These are phyloP conservation scores for Colletotrichum agaves DNA, from an alignment of 2,329 filamentous ascomycete species.

Conservation along the genomic window DNA sequence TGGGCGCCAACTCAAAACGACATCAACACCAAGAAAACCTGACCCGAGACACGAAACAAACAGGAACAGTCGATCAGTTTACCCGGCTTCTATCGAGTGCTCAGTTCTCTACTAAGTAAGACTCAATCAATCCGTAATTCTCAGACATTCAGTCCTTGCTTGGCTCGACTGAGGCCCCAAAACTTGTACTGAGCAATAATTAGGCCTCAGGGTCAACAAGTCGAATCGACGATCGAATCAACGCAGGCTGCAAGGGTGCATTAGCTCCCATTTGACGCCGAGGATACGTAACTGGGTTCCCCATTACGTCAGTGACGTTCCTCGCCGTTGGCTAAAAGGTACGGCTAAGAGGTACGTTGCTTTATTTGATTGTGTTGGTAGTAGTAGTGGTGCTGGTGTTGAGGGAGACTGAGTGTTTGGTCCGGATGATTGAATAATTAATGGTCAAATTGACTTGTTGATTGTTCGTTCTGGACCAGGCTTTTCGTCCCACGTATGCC, in stretches of 20 bases:
- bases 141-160: background rate
- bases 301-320: slow-evolving; percentile 35
- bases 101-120: background rate
- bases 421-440: too few relatives aligned
- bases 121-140: background rate
- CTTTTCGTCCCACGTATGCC: slow-evolving; percentile 7
- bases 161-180: background rate
- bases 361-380: background rate
- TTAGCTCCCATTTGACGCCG: slow-evolving; percentile 30
- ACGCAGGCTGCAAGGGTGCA: background rate
- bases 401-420: background rate
- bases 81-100: background rate
- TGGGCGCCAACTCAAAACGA: slow-evolving; percentile 32
- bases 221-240: slow-evolving; percentile 28
- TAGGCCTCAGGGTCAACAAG: slow-evolving; percentile 16
- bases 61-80: background rate
- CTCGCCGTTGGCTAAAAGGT: background rate
- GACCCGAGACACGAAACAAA: slow-evolving; percentile 33
- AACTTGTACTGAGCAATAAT: background rate
- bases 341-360: slow-evolving; percentile 5
- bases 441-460: too few relatives aligned
- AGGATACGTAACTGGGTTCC: slow-evolving; percentile 21
- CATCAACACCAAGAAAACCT: slow-evolving; percentile 4
- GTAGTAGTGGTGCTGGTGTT: background rate
- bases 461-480: background rate